Conservation (phyloP, 2,329 filamentous ascomycete species). For the Pseudogymnoascus sp. region DNA sequence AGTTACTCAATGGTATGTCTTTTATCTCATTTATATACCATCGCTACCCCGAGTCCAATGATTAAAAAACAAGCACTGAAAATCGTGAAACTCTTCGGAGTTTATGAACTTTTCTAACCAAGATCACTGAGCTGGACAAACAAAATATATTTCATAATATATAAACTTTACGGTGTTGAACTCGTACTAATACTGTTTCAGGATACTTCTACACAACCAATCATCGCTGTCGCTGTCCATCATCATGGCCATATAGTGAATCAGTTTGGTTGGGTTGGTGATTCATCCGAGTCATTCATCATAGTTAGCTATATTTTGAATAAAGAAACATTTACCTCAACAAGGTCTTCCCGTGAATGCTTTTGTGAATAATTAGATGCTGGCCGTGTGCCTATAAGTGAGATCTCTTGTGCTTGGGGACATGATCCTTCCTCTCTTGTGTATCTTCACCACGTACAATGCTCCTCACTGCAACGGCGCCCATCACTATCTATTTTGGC, state of each 20-base stretch:
- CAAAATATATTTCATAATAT: slow-evolving; percentile 6
- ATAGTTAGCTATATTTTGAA: slow-evolving; percentile 4
- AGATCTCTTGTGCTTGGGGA: not conserved
- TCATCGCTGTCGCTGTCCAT: not conserved
- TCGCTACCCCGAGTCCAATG: slow-evolving; percentile 18
- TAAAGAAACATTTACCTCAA: slow-evolving; percentile 1
- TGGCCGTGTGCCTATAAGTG: not conserved
- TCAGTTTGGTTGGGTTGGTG: not conserved
- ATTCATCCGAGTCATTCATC: not conserved
- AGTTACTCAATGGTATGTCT: not conserved
- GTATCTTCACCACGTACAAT: not conserved
- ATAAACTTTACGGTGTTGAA: slow-evolving; percentile 9
- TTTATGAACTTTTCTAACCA: slow-evolving; percentile 30
- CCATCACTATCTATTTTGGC: not conserved
- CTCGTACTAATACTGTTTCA: not conserved
- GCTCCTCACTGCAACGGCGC: not conserved
- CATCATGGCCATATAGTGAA: not conserved
- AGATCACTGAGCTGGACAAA: slow-evolving; percentile 30
- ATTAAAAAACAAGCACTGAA: slow-evolving; percentile 33
- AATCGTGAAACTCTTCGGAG: slow-evolving; percentile 30
- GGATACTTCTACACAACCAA: not conserved
- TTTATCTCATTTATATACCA: not conserved
- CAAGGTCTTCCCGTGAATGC: not conserved
- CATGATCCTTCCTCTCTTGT: not conserved
- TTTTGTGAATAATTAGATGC: not conserved